Evolutionary conservation across 805 yeast genomes (phyloP).

Genomic region (Saturnispora dispora): DNA sequence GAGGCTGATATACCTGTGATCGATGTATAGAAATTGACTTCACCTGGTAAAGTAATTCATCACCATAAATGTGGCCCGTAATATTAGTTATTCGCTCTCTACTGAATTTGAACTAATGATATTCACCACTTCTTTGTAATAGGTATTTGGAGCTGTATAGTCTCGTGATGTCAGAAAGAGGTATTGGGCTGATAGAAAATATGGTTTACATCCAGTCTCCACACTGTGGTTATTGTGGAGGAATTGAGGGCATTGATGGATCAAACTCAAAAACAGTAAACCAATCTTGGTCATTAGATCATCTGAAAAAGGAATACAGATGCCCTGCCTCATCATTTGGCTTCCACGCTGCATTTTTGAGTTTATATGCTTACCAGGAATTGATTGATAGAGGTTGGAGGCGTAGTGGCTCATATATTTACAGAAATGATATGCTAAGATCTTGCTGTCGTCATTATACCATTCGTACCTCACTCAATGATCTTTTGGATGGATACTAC

Average conservation of each 20-base stretch:
- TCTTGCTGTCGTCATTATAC: conserved; percentile 77
- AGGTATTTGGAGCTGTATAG: not conserved
- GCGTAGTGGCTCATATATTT: conserved; percentile 58
- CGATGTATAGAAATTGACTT: not conserved
- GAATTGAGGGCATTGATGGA: conserved; percentile 1
- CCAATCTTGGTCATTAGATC: conserved; percentile 25
- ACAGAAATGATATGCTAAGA: conserved; percentile 55
- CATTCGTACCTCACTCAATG: conserved; percentile 48
- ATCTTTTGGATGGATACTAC: conserved; percentile 30
- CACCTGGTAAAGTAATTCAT: not conserved
- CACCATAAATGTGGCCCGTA: not conserved
- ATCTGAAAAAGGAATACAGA: conserved; percentile 4
- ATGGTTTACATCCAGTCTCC: conserved; percentile 31
- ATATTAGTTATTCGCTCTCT: not conserved
- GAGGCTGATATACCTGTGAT: not conserved
- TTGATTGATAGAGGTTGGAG: conserved; percentile 69
- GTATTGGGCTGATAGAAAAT: not conserved
- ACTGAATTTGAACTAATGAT: not conserved
- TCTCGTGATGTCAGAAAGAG: not conserved
- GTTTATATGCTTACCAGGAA: conserved; percentile 47
- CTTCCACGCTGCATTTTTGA: conserved; percentile 16
- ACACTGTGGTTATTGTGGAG: conserved; percentile 67
- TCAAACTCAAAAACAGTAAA: conserved; percentile 24
- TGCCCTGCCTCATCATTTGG: conserved; percentile 23
- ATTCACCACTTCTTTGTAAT: not conserved